Evolutionary conservation across 768 basidiomycete genomes (phyloP).

Genomic region (Hygrophoropsis aurantiaca): DNA sequence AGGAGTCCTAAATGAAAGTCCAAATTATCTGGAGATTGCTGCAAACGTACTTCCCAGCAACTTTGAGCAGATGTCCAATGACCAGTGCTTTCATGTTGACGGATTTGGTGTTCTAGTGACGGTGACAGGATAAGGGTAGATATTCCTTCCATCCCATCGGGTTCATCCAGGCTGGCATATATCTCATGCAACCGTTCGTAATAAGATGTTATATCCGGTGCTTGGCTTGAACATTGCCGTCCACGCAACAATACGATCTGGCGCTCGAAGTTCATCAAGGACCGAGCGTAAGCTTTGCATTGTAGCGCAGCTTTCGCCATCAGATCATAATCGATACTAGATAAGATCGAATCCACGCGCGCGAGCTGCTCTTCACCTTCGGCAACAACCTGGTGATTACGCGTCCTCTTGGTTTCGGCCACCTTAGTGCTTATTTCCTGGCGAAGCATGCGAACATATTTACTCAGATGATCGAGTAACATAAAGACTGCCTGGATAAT

Average conservation of each 20-base stretch:
- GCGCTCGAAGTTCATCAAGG: conserved; percentile 93
- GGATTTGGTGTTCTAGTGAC: conserved; percentile 91
- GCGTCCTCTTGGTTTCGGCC: conserved; percentile 48
- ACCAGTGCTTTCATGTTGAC: conserved; percentile 96
- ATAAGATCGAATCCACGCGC: conserved; percentile 77
- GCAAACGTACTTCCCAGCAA: conserved; percentile 96
- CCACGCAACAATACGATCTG: conserved; percentile 59
- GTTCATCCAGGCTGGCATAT: conserved; percentile 94
- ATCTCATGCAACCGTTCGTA: conserved; percentile 95
- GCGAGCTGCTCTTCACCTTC: conserved; percentile 60
- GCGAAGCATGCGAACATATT: conserved; percentile 78
- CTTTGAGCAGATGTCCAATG: conserved; percentile 98
- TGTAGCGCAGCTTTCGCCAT: conserved; percentile 93
- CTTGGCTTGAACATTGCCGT: conserved; percentile 36
- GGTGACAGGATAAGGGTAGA: conserved; percentile 87
- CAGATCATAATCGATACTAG: conserved; percentile 80
- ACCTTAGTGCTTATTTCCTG: conserved; percentile 59
- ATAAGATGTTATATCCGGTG: conserved; percentile 46
- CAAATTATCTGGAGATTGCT: conserved; percentile 86
- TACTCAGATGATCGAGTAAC: conserved; percentile 91
- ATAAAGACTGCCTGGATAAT: conserved; percentile 83
- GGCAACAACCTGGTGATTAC: conserved; percentile 33
- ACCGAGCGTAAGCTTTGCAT: conserved; percentile 91
- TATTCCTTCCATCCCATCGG: conserved; percentile 98
- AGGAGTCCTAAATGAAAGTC: conserved; percentile 87